A percentile compares a stretch with the other conserved stretches of the same genome.
Evolutionary conservation across 78 protist genomes (phyloP).

Genomic region (Dictyostelium purpureum): DNA sequence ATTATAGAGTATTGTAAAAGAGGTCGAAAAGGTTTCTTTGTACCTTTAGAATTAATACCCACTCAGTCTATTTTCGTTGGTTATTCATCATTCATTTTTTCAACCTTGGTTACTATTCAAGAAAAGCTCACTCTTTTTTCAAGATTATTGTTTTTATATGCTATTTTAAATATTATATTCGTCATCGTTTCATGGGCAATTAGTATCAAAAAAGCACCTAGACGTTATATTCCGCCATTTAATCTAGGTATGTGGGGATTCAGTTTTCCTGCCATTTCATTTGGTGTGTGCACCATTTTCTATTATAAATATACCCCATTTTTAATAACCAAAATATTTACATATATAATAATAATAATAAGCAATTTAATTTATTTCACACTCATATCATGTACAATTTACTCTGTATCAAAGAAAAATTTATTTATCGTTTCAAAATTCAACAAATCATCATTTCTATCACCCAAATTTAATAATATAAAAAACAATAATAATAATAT

Average conservation of each 20-base stretch:
- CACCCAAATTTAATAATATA: no score
- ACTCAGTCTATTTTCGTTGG: constrained; percentile 46
- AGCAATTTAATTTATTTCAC: no score
- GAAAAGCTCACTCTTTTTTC: not conserved
- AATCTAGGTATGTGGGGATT: constrained; percentile 18
- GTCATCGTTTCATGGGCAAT: not conserved
- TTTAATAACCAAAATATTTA: no score
- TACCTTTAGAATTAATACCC: constrained; percentile 16
- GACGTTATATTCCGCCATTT: not conserved
- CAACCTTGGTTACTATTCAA: not conserved
- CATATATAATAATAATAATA: no score
- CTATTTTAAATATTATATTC: not conserved
- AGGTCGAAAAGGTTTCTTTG: not conserved
- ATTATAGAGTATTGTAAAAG: not conserved
- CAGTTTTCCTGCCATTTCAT: no score
- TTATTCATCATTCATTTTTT: not conserved
- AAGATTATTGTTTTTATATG: not conserved
- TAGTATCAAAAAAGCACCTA: not conserved
- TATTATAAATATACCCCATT: no score
- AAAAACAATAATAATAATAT: no score
- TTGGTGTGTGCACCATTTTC: no score
- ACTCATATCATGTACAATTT: no score
- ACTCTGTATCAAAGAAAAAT: no score
- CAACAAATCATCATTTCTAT: no score
- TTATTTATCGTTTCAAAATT: no score